Percentiles rank a stretch among this genome's conserved stretches.
Evolutionary conservation across 768 basidiomycete species (phyloP).

Genomic region (Tricholoma furcatifolium): DNA sequence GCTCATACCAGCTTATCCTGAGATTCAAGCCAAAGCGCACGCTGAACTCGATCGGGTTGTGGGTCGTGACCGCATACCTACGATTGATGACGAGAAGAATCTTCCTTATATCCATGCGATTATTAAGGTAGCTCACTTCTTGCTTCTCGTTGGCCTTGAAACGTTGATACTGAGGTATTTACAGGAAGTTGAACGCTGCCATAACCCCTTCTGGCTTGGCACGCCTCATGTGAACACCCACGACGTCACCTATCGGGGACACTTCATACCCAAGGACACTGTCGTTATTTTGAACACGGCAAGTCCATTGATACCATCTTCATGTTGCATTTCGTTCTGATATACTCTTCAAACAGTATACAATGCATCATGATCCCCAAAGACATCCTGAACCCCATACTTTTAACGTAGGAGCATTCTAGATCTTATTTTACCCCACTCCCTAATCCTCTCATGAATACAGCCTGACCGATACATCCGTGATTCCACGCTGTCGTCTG

Average conservation of each 20-base stretch:
- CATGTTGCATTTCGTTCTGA: constrained; percentile 12
- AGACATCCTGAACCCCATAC: constrained; percentile 39
- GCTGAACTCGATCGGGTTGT: constrained; percentile 30
- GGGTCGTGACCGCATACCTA: constrained; percentile 28
- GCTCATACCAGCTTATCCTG: constrained; percentile 30
- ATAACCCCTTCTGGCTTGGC: constrained; percentile 38
- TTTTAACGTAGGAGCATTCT: constrained; percentile 24
- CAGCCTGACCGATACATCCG: constrained; percentile 46
- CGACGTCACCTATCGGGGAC: constrained; percentile 40
- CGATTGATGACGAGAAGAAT: constrained; percentile 27
- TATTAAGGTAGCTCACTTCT: constrained; percentile 22
- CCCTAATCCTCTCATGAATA: background rate
- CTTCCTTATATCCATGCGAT: constrained; percentile 37
- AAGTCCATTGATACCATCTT: constrained; percentile 2
- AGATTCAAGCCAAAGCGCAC: constrained; percentile 27
- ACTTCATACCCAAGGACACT: constrained; percentile 39
- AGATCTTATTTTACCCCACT: background rate
- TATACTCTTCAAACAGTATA: constrained; percentile 26
- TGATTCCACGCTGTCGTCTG: constrained; percentile 35
- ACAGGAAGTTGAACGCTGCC: constrained; percentile 35
- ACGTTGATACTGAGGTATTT: constrained; percentile 12
- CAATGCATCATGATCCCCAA: constrained; percentile 33
- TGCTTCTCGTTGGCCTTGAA: constrained; percentile 12
- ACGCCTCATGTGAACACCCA: constrained; percentile 38
- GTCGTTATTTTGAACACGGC: constrained; percentile 39